These are phyloP conservation scores for Alopecurus myosuroides DNA, from an alignment of 176 grass and related monocot genomes.

Conservation along the genomic window DNA sequence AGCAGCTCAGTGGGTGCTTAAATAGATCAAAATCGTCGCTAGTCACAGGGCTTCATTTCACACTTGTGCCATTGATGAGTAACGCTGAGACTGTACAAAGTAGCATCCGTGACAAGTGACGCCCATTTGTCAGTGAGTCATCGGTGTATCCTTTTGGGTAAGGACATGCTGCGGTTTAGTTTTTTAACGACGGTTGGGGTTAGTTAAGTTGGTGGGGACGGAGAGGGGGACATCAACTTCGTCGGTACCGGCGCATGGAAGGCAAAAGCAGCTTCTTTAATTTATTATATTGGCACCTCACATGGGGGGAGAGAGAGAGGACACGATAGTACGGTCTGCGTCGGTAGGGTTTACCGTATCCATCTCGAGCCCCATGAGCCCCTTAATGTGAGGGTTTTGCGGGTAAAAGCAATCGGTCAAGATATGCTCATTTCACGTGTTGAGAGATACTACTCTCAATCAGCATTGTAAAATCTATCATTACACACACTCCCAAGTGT, in stretches of 20 bases:
- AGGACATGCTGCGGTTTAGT: neutral
- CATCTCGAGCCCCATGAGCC: slow-evolving; percentile 8
- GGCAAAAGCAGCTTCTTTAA: neutral
- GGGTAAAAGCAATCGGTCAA: neutral
- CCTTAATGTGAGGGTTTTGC: neutral
- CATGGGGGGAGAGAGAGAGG: slow-evolving; percentile 1
- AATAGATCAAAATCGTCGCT: neutral
- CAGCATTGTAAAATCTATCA: neutral
- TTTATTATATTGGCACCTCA: slow-evolving; percentile 10
- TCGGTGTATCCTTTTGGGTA: neutral
- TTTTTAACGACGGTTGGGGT: neutral
- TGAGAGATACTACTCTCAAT: neutral
- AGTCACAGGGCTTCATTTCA: neutral
- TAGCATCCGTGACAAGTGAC: neutral
- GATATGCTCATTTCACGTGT: neutral
- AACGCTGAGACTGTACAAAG: neutral
- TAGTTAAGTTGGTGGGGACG: neutral
- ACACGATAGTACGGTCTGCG: neutral
- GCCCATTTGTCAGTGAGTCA: neutral
- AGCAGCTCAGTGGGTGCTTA: neutral
- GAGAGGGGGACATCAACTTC: neutral
- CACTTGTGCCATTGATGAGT: neutral
- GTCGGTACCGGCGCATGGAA: slow-evolving; percentile 11
- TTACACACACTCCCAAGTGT: neutral
- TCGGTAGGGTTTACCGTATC: slow-evolving; percentile 14